A percentile compares a stretch with the other conserved stretches of the same genome.
Evolutionary conservation across 495 filamentous ascomycete species (phyloP).

Genomic region (Daldinia childiae): DNA sequence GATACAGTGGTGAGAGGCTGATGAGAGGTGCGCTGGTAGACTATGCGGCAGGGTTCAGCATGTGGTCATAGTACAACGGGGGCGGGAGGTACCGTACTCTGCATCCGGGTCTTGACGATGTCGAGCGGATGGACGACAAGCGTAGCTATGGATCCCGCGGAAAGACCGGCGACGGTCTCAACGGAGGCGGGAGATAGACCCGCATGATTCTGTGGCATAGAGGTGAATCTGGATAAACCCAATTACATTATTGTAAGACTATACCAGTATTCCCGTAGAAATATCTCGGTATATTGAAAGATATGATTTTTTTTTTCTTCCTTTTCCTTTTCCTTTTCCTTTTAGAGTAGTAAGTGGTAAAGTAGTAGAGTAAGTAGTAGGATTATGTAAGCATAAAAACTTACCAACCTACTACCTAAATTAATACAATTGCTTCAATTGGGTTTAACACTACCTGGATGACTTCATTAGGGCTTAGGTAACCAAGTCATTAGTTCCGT

Average conservation of each 20-base stretch:
- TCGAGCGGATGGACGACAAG: slow-evolving; percentile 88
- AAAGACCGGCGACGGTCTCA: slow-evolving; percentile 90
- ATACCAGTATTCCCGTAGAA: not conserved
- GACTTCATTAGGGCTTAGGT: not conserved
- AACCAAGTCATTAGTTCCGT: not conserved
- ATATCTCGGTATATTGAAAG: not conserved
- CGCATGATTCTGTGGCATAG: slow-evolving; percentile 58
- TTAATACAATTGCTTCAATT: not conserved
- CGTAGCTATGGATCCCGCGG: slow-evolving; percentile 85
- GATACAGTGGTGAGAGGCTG: slow-evolving; percentile 52
- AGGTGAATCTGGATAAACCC: slow-evolving; percentile 16
- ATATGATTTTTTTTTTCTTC: not conserved
- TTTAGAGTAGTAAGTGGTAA: too few species aligned
- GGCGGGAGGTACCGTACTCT: slow-evolving; percentile 64
- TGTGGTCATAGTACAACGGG: not conserved
- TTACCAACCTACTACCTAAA: not conserved
- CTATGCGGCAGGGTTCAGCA: slow-evolving; percentile 25
- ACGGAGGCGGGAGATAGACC: slow-evolving; percentile 77
- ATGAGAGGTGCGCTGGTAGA: slow-evolving; percentile 49
- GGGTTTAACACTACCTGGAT: not conserved
- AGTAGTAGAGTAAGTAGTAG: too few species aligned
- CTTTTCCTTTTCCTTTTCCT: not conserved
- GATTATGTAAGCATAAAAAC: not conserved
- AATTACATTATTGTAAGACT: slow-evolving; percentile 25
- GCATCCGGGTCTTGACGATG: slow-evolving; percentile 93